Evolutionary conservation across 257 asterid species (phyloP).

Genomic region (Solanum etuberosum): DNA sequence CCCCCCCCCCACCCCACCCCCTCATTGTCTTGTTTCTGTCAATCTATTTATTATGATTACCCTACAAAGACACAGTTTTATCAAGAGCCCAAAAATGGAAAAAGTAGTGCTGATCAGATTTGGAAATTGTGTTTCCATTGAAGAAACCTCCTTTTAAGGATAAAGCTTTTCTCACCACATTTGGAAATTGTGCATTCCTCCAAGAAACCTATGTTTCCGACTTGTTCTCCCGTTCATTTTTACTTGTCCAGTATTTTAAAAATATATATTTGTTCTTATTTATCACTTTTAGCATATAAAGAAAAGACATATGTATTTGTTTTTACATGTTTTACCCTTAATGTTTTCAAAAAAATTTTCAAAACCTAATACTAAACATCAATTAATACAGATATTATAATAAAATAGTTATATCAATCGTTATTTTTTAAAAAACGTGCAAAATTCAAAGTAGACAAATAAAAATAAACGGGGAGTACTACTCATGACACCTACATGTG

Average conservation of each 20-base stretch:
- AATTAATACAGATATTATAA: too few relatives aligned
- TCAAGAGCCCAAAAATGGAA: conserved; percentile 17
- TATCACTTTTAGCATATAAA: too few relatives aligned
- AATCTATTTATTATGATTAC: conserved; percentile 39
- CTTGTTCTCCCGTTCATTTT: too few relatives aligned
- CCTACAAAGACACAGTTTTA: not conserved
- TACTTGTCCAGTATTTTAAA: too few relatives aligned
- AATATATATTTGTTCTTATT: too few relatives aligned
- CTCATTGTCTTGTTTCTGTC: conserved; percentile 54
- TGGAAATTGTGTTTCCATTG: conserved; percentile 37
- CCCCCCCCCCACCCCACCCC: not conserved
- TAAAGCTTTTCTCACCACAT: conserved; percentile 20
- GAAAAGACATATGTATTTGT: too few relatives aligned
- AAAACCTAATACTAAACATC: too few relatives aligned
- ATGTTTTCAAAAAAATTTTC: too few relatives aligned
- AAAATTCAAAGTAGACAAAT: not conserved
- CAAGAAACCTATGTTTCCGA: conserved; percentile 26
- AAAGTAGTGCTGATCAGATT: conserved; percentile 21
- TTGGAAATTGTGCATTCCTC: conserved; percentile 39
- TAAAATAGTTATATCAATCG: not conserved
- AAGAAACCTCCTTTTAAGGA: conserved; percentile 43
- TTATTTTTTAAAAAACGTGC: too few relatives aligned
- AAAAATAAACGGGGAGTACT: not conserved
- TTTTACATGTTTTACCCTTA: not conserved
- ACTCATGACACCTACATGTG: not conserved